Evolutionary conservation across 768 basidiomycete genomes (phyloP), one percentile per base, ranked within the genome.

Genomic region (Kwoniella europaea): DNA sequence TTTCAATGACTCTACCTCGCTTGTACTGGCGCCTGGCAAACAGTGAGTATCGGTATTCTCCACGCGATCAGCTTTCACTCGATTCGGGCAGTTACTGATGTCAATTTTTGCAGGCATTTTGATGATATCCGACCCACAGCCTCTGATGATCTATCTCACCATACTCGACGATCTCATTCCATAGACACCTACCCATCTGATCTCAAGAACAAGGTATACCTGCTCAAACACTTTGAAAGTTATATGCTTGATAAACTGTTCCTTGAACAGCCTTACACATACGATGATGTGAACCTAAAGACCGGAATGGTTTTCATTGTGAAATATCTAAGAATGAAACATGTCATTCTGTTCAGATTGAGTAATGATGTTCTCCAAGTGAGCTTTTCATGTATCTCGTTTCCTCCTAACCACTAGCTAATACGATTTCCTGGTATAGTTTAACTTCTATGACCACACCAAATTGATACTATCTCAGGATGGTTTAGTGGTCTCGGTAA

Each of bases 381-480:
- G 68, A 56, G 87, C 75, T 73, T 50, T 13, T 15, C 18, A 13
- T 6, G 46, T 18, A 4, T 18, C 13, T 13, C 12, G 12, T 6
- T 50, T 16, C 46, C 46, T 18, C 46, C 12, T 13, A 46, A 74
- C 24, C 29, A 10, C 35, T 6, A 35, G 35, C 35, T 35, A 35
- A 35, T 35, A 35, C 35, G 35, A 24, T 27, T 59, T 10, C 44
- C 52, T 35, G 35, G 7, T 35, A 2, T 81, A 98, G 96, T 98
- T 98, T 88, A 99, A 98, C 86, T 98, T 98, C 83, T 93, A 92
- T 83, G 97, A 98, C 85, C 97, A 99, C 85, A 91, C 92, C 53
- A 98, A 99, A 83, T 85, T 98, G 71, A 90, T 99, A 68, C 86
- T 99, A 62, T 93, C 93, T 18, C 89, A 90, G 1, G 86, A 90